Percentiles rank a stretch among this genome's conserved stretches.
Conservation (phyloP, 2,329 filamentous ascomycete species). For the Cercospora janseana region DNA sequence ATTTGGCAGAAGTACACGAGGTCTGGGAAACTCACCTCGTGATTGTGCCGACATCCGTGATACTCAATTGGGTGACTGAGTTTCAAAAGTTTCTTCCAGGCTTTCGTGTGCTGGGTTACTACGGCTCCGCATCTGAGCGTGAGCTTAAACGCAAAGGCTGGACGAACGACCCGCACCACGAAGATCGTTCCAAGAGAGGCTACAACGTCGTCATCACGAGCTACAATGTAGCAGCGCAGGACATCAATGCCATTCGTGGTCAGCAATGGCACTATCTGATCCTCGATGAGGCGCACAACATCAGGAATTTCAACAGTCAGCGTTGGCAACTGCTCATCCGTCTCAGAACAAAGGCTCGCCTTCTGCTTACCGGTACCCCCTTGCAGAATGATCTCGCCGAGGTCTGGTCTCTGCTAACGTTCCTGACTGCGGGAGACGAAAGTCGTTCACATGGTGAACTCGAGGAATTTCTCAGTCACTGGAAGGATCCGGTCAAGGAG, state of each 20-base stretch:
- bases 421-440: conserved; percentile 85
- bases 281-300: conserved; percentile 96
- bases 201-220: conserved; percentile 99
- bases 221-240: conserved; percentile 92
- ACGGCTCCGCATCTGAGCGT: conserved; percentile 88
- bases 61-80: conserved; percentile 99
- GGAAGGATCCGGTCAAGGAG: conserved; percentile 90
- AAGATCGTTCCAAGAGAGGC: conserved; percentile 86
- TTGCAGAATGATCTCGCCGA: conserved; percentile 96
- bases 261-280: conserved; percentile 97
- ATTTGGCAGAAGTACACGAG: conserved; percentile 83
- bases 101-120: conserved; percentile 97
- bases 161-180: conserved; percentile 66
- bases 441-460: conserved; percentile 82
- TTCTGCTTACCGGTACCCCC: conserved; percentile 89
- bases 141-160: conserved; percentile 88
- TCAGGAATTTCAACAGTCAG: conserved; percentile 98
- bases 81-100: conserved; percentile 99
- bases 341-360: conserved; percentile 83
- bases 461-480: conserved; percentile 95
- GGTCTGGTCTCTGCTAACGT: conserved; percentile 94
- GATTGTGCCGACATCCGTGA: conserved; percentile 95
- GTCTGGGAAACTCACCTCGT: conserved; percentile 96
- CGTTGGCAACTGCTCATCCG: conserved; percentile 93
- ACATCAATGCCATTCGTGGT: conserved; percentile 89